Base-by-base conservation (phyloP, 768 basidiomycete genomes). In the Termitomyces sp. region DNA sequence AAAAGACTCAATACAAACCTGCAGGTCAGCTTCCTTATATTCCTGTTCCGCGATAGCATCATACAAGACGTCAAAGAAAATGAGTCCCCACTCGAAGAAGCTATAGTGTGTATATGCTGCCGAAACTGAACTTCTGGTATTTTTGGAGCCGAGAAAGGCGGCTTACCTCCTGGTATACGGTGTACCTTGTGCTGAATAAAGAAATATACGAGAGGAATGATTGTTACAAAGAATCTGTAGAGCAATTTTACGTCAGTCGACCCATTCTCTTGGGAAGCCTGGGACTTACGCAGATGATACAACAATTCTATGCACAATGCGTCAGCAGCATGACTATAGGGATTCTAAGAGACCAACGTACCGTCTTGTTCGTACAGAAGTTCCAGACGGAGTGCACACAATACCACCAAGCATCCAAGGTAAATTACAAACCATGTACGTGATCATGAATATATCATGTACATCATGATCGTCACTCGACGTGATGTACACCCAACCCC, bases 401-500 rank as follows among this genome's bases (percentile, higher is more conserved):
- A 86, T 83, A 9, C 85, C 81, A 27, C 91, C 84, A 26, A 86
- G 63, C 93, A 95, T 96, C 93, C 93, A 96, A 4, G 94, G 94
- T 3, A 93, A 65, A 65, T 91, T 93, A 68, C 85, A 82, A 4
- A 91, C 77, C 60, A 96, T 89, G 67, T 95, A 96, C 52, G 81
- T 70, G 58, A 95, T 86, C 94, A 96, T 96, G 68, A 87, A 84
- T 37, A 93, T 72, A 68, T 96, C 94, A 72, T 96, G 94, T 14
- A 79, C 76, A 65, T 90, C 88, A 64, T 93, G 91, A 72, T 90
- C 81, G 68, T 95, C 93, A 52, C 74, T 84, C 2, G 90, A 91
- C 0, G 94, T 95, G 65, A 95, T 85, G 65, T 86, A 96, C 30
- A 95, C 91, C 93, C 93, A 96, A 27, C 94, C 93, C 33, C 91